These are phyloP conservation scores for Glycine latifolia DNA, from an alignment of 306 rosid species.

Conservation along the genomic window DNA sequence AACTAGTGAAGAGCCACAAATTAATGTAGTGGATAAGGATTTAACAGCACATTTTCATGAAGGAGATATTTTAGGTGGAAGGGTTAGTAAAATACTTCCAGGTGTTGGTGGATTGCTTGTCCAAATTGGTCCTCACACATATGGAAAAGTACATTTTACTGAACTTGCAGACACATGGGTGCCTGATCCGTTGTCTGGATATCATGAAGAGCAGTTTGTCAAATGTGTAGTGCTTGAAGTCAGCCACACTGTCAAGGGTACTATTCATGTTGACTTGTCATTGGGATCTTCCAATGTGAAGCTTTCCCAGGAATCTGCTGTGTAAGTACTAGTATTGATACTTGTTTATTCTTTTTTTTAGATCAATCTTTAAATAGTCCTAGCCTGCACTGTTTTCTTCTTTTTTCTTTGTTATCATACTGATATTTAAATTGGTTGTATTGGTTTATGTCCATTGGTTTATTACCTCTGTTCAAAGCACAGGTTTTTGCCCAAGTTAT, in stretches of 20 bases:
- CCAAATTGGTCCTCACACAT: conserved; percentile 73
- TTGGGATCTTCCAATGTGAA: conserved; percentile 56
- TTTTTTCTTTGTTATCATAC: background rate
- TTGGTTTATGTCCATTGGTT: background rate
- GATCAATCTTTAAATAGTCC: conserved; percentile 7
- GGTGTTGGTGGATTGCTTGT: conserved; percentile 89
- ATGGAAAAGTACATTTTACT: conserved; percentile 84
- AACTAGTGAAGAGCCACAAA: conserved; percentile 47
- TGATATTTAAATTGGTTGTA: background rate
- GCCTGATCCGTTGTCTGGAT: conserved; percentile 83
- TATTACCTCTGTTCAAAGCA: background rate
- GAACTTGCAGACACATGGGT: conserved; percentile 75
- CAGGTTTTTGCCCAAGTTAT: background rate
- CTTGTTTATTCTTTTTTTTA: background rate
- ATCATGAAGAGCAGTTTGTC: conserved; percentile 83
- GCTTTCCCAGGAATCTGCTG: conserved; percentile 48
- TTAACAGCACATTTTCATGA: conserved; percentile 57
- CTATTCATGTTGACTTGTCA: conserved; percentile 81
- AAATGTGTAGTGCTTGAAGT: conserved; percentile 81
- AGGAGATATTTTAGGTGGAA: conserved; percentile 81
- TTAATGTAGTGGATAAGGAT: conserved; percentile 47
- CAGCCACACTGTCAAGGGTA: conserved; percentile 59
- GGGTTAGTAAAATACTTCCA: conserved; percentile 73
- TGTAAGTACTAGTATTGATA: conserved; percentile 54
- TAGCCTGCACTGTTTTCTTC: background rate